These are phyloP conservation scores for Candida ficus DNA, from an alignment of 805 yeast genomes.

Conservation along the genomic window DNA sequence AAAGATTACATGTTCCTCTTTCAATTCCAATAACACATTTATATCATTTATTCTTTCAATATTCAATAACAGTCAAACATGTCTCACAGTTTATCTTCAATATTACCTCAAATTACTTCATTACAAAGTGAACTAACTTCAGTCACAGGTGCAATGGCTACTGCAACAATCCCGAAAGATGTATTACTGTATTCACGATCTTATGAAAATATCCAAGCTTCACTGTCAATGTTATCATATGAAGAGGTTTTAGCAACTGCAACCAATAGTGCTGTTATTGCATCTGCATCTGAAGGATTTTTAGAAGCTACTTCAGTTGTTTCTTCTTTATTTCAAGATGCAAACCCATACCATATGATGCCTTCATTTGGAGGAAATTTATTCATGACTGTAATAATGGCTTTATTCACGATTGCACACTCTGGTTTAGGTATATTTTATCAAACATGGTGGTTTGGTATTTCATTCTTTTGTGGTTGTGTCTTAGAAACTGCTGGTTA, in stretches of 20 bases:
- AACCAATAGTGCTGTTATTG: conserved; percentile 7
- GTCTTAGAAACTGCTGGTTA: conserved; percentile 66
- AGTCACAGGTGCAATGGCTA: conserved; percentile 14
- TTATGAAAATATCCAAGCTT: conserved; percentile 15
- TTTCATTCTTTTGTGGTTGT: conserved; percentile 51
- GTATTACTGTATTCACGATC: conserved; percentile 16
- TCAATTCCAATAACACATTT: too few species aligned
- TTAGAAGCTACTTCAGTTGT: conserved; percentile 5
- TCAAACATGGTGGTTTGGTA: conserved; percentile 62
- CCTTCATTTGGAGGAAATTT: conserved; percentile 57
- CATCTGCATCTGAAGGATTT: conserved; percentile 10
- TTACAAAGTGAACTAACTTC: conserved; percentile 12
- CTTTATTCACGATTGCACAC: conserved; percentile 39
- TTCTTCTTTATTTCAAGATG: conserved; percentile 5
- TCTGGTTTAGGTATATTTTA: conserved; percentile 37
- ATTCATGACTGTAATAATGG: conserved; percentile 52
- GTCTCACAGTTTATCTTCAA: too few species aligned
- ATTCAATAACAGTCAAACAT: too few species aligned
- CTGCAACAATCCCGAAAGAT: conserved; percentile 11
- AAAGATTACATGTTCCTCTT: too few species aligned
- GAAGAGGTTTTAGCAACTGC: conserved; percentile 13
- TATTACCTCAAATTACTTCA: conserved; percentile 15
- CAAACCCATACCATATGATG: conserved; percentile 31
- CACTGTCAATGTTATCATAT: conserved; percentile 11
- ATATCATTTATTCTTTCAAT: too few species aligned